These are phyloP conservation scores for Cystofilobasidium macerans DNA, from an alignment of 768 basidiomycete genomes.

Conservation along the genomic window DNA sequence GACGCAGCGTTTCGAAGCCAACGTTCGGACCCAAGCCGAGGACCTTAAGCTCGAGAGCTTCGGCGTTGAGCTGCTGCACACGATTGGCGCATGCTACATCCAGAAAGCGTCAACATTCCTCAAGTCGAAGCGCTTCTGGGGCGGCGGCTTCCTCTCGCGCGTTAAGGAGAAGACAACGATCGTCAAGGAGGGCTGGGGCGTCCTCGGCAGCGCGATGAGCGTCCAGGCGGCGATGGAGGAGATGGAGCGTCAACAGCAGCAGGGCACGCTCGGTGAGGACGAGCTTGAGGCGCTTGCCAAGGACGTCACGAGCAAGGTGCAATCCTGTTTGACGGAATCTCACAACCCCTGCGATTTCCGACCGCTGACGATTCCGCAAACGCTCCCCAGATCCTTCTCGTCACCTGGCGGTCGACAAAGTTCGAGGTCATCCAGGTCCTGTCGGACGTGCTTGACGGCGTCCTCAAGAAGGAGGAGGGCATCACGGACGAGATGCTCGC, in stretches of 20 bases:
- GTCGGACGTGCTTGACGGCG: conserved; percentile 64
- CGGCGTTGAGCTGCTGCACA: conserved; percentile 87
- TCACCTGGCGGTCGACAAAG: conserved; percentile 93
- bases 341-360: background rate
- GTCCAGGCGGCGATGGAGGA: conserved; percentile 77
- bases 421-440: conserved; percentile 73
- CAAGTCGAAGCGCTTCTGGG: conserved; percentile 82
- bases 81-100: conserved; percentile 83
- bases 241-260: conserved; percentile 79
- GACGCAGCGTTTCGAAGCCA: conserved; percentile 62
- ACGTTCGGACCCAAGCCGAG: conserved; percentile 72
- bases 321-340: background rate
- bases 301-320: conserved; percentile 16
- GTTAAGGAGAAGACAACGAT: conserved; percentile 87
- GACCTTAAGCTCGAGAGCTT: conserved; percentile 96
- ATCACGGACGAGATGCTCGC: conserved; percentile 59
- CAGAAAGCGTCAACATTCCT: conserved; percentile 84
- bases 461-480: conserved; percentile 61
- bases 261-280: conserved; percentile 46
- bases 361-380: too few relatives aligned
- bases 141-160: conserved; percentile 52
- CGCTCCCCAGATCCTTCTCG: conserved; percentile 63
- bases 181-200: conserved; percentile 93
- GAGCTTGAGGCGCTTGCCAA: conserved; percentile 12
- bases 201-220: conserved; percentile 84